Conservation (phyloP, 441 rosid species). For the Populus hybrid region DNA sequence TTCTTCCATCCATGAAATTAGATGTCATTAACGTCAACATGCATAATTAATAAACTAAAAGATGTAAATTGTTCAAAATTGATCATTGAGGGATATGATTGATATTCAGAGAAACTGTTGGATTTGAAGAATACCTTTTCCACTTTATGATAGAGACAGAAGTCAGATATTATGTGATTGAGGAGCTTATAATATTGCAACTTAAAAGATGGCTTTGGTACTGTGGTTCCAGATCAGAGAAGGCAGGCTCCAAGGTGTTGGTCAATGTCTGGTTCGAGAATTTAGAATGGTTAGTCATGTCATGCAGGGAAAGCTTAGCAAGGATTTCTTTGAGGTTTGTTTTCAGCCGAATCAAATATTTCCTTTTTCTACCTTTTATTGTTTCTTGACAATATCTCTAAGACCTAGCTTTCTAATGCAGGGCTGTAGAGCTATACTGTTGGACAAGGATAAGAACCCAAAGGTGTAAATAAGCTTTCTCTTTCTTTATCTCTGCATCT, state of each 20-base stretch:
- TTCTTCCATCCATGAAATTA: too few species aligned
- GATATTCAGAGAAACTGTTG: not conserved
- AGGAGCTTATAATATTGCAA: not conserved
- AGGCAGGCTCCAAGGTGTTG: conserved; percentile 81
- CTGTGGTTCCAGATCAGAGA: conserved; percentile 62
- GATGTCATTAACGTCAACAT: not conserved
- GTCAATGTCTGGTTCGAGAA: conserved; percentile 74
- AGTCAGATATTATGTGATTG: not conserved
- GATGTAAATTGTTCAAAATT: too few species aligned
- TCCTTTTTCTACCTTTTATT: not conserved
- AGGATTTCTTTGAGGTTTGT: conserved; percentile 74
- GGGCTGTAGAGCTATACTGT: conserved; percentile 91
- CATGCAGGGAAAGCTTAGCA: conserved; percentile 72
- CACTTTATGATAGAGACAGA: not conserved
- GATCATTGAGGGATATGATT: not conserved
- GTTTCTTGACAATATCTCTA: conserved; percentile 2
- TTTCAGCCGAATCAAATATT: conserved; percentile 11
- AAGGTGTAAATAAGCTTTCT: conserved; percentile 40
- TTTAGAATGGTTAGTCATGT: conserved; percentile 84
- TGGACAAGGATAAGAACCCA: conserved; percentile 90
- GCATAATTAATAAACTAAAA: not conserved
- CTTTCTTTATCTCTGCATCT: conserved; percentile 5
- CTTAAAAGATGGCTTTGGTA: not conserved
- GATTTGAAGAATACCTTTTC: not conserved
- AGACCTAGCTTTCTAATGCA: conserved; percentile 26